Conservation (phyloP, 352 stramenopile species). For the Plasmopara halstedii region DNA sequence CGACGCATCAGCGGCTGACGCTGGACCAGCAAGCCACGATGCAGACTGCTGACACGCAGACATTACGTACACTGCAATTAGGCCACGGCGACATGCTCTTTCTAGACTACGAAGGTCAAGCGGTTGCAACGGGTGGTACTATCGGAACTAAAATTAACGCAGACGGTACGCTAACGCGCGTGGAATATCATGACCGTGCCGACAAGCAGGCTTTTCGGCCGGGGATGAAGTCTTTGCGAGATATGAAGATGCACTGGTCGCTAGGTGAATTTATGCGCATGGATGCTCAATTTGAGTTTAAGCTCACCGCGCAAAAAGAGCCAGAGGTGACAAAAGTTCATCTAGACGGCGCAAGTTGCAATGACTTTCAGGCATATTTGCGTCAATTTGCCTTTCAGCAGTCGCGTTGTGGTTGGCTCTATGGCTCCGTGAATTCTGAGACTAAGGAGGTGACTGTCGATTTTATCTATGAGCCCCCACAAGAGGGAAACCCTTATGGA, state of each 20-base stretch:
- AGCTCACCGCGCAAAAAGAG: conserved; percentile 91
- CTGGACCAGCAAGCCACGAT: conserved; percentile 43
- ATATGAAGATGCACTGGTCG: conserved; percentile 99
- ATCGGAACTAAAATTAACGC: conserved; percentile 71
- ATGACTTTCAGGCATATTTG: conserved; percentile 89
- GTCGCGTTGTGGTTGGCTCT: conserved; percentile 92
- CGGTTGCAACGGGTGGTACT: conserved; percentile 34
- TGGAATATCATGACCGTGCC: conserved; percentile 65
- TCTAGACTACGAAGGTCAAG: conserved; percentile 68
- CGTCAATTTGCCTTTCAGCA: conserved; percentile 91
- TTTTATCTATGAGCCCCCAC: conserved; percentile 94
- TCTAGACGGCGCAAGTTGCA: conserved; percentile 83
- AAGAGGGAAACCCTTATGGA: conserved; percentile 83
- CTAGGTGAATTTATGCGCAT: conserved; percentile 96
- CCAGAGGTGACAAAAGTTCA: conserved; percentile 74
- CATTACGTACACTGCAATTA: conserved; percentile 48
- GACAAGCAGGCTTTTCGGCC: conserved; percentile 90
- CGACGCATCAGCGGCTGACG: conserved; percentile 38
- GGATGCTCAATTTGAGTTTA: conserved; percentile 97
- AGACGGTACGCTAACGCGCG: conserved; percentile 71
- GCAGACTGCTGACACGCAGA: conserved; percentile 37
- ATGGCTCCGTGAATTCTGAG: conserved; percentile 84
- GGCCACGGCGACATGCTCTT: conserved; percentile 77
- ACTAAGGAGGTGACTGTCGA: conserved; percentile 89
- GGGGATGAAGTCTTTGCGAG: conserved; percentile 91